Base-by-base conservation (phyloP, 768 basidiomycete species). In the Tremella mesenterica region DNA sequence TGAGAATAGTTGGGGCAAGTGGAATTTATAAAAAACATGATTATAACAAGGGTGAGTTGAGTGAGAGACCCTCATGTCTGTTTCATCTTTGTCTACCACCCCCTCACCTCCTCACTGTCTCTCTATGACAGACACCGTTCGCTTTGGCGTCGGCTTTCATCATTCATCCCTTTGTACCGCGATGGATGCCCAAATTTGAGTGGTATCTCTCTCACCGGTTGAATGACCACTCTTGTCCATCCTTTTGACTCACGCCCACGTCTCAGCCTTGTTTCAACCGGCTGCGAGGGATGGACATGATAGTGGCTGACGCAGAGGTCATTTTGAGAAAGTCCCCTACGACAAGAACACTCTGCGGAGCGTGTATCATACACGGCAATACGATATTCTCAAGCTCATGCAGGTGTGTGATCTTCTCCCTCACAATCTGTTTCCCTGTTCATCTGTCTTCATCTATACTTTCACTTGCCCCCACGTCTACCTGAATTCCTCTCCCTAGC, bases 351-450 rank as follows among this genome's bases (percentile, higher is more conserved):
- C 85, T 0, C 80, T 92, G 70, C 78, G 86, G 26, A 91, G 86
- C 56, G 84, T 87, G 44, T 97, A 96, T 65, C 95, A 99, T 67
- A 82, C 85, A 38, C 83, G 95, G 44, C 83, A 90, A 71, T 93
- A 83, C 74, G 85, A 83, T 57, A 78, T 96, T 31, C 79, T 81
- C 29, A 82, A 85, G 48, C 74, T 96, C 6, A 84, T 88, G 23
- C 80, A 75, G 56, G 76, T 77, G 18, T 59, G 70, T 54, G 18
- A 51, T 3, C 28, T 34, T 50, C 43, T 33, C 50, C n/a, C 5
- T 48, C 3, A 14, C 25, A 1, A 14, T 50, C 30, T 43, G 33
- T 23, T 18, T 16, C 31, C 31, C 20, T 10, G 31, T n/a, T 20
- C 5, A 23, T 8, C 38, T 41, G n/a, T 41, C n/a, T 14, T 41